Conservation (phyloP, 768 basidiomycete species). For the Clathrus columnatus region DNA sequence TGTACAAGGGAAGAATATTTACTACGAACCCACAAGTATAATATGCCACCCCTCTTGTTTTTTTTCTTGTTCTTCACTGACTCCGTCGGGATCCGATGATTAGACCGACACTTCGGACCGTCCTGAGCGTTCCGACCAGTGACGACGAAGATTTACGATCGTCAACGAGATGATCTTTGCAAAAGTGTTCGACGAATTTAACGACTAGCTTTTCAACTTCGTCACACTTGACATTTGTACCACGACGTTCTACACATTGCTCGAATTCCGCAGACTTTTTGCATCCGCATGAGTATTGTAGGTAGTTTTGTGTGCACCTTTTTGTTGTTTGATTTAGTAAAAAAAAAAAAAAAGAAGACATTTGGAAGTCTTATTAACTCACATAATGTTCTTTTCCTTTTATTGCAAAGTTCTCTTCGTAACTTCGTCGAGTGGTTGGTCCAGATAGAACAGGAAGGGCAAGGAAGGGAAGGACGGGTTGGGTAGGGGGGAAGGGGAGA, state of each 20-base stretch:
- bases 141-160: not conserved
- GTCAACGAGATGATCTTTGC: not conserved
- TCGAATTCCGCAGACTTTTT: not conserved
- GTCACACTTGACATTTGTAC: not conserved
- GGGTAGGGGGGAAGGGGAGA: not conserved
- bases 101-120: not conserved
- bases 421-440: not conserved
- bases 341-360: not conserved
- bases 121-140: not conserved
- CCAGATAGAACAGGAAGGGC: not conserved
- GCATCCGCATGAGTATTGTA: not conserved
- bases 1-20: too few relatives aligned
- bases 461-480: not conserved
- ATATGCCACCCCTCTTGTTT: too few relatives aligned
- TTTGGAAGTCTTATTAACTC: too few relatives aligned
- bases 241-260: not conserved
- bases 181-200: not conserved
- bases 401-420: not conserved
- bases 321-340: not conserved
- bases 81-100: not conserved
- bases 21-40: too few relatives aligned
- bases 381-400: not conserved
- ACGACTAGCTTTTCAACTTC: not conserved
- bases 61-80: too few relatives aligned
- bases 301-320: not conserved